Conservation (phyloP, 257 asterid species). For the Scutellaria barbata region DNA sequence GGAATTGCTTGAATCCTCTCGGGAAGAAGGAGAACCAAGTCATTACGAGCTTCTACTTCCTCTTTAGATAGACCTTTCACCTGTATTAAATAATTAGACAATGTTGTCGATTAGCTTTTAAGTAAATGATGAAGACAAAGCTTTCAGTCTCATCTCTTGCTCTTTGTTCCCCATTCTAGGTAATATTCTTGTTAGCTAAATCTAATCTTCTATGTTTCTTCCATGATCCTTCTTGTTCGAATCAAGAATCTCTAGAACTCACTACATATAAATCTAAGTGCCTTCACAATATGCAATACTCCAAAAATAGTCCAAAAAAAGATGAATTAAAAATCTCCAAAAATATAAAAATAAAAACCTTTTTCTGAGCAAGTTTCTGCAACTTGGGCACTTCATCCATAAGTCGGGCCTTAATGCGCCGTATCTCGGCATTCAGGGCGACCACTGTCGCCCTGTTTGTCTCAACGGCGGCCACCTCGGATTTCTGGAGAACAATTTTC, state of each 20-base stretch:
- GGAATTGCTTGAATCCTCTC: constrained; percentile 76
- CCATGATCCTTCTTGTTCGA: background rate
- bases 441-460: constrained; percentile 84
- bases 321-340: background rate
- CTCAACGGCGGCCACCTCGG: constrained; percentile 68
- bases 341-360: constrained; percentile 40
- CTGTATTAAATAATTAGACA: constrained; percentile 39
- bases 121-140: background rate
- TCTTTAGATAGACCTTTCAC: constrained; percentile 73
- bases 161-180: background rate
- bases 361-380: constrained; percentile 75
- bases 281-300: background rate
- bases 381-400: constrained; percentile 81
- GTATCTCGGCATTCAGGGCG: constrained; percentile 89
- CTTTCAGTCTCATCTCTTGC: background rate
- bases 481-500: constrained; percentile 48
- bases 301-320: background rate
- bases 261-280: no score
- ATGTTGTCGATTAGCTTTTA: background rate
- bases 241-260: background rate
- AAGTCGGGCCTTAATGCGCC: constrained; percentile 81
- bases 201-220: background rate
- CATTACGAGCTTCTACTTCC: constrained; percentile 70
- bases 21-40: constrained; percentile 67
- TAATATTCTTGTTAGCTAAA: constrained; percentile 27